These are phyloP conservation scores for slime mould (Dictyostelium discoideum) DNA, from an alignment of 78 protist genomes.

Conservation along the genomic window DNA sequence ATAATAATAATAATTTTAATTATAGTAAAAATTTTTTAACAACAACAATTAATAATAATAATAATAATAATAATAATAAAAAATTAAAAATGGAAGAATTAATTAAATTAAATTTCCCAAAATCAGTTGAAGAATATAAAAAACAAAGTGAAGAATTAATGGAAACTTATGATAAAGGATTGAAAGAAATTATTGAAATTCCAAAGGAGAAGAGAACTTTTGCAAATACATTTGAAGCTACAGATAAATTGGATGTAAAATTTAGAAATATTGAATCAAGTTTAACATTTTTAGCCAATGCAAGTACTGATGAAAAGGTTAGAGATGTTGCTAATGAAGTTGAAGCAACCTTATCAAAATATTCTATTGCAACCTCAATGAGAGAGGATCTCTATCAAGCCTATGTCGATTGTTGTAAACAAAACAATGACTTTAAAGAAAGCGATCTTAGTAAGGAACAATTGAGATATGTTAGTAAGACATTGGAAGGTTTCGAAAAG, in stretches of 20 bases:
- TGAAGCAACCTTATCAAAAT: slow-evolving; percentile 20
- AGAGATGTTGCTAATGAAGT: slow-evolving; percentile 66
- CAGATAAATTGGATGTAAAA: slow-evolving; percentile 4
- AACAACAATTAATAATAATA: background rate
- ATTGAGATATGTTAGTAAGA: slow-evolving; percentile 45
- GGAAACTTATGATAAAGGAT: background rate
- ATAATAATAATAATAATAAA: slow-evolving; percentile 20
- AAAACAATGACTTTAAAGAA: slow-evolving; percentile 8
- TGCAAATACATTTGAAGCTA: slow-evolving; percentile 28
- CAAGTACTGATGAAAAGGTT: slow-evolving; percentile 17
- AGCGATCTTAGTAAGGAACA: background rate
- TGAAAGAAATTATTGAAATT: slow-evolving; percentile 47
- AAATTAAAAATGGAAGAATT: background rate
- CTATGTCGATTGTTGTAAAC: background rate
- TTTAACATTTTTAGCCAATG: slow-evolving; percentile 35
- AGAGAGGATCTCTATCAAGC: slow-evolving; percentile 72
- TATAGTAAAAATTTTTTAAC: background rate
- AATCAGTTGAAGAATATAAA: slow-evolving; percentile 8
- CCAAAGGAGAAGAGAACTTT: slow-evolving; percentile 41
- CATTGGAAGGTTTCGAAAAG: slow-evolving; percentile 73
- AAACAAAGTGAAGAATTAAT: background rate
- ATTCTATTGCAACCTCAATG: slow-evolving; percentile 10
- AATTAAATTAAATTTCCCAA: slow-evolving; percentile 44
- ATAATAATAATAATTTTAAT: background rate
- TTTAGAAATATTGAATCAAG: background rate